Evolutionary conservation across 1,139 yeast genomes (phyloP).

Genomic region (Nematodospora anomalae): DNA sequence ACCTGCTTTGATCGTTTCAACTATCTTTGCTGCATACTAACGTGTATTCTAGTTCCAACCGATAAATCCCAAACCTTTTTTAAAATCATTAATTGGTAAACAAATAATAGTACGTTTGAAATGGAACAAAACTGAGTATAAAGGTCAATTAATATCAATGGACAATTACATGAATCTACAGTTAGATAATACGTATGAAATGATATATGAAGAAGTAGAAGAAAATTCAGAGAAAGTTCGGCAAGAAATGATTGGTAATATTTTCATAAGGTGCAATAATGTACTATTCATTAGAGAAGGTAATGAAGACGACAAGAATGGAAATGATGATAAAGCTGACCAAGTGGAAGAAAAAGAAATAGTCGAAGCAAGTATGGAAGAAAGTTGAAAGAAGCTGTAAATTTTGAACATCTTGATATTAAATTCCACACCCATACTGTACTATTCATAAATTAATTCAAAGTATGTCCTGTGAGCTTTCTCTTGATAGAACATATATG

Average conservation of each 20-base stretch:
- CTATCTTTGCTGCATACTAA: slow-evolving; percentile 8
- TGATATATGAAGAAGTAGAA: slow-evolving; percentile 42
- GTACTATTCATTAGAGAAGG: slow-evolving; percentile 63
- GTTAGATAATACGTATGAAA: slow-evolving; percentile 68
- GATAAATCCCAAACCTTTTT: slow-evolving; percentile 86
- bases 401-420: too few species aligned
- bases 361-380: background rate
- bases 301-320: slow-evolving; percentile 5
- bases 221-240: slow-evolving; percentile 27
- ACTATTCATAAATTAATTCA: too few species aligned
- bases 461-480: too few species aligned
- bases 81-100: slow-evolving; percentile 69
- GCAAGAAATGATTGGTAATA: slow-evolving; percentile 71
- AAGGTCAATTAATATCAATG: slow-evolving; percentile 74
- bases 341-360: slow-evolving; percentile 5
- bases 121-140: slow-evolving; percentile 91
- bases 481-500: too few species aligned
- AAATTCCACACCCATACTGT: too few species aligned
- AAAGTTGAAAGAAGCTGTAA: slow-evolving; percentile 3
- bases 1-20: too few species aligned
- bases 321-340: slow-evolving; percentile 2
- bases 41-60: slow-evolving; percentile 55
- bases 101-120: slow-evolving; percentile 82
- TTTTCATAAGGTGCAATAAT: slow-evolving; percentile 83
- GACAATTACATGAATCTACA: slow-evolving; percentile 94